Percentiles rank a stretch among this genome's conserved stretches.
Evolutionary conservation across 768 basidiomycete species (phyloP).

Genomic region (Tulasnella sp.): DNA sequence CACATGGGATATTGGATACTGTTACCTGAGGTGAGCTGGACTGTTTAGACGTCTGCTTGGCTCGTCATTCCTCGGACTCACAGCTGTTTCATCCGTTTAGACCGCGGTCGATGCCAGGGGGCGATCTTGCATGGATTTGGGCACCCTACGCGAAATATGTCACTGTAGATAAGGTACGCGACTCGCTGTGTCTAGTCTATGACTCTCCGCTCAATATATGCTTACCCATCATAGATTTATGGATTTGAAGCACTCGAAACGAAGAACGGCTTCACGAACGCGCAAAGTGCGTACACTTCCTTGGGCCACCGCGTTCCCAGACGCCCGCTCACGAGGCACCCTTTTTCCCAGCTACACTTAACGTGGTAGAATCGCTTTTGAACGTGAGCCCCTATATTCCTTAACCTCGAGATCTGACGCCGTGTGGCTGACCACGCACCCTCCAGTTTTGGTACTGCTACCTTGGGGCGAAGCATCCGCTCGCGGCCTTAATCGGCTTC

Average conservation of each 20-base stretch:
- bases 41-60: conserved; percentile 38
- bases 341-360: conserved; percentile 64
- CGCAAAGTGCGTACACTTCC: conserved; percentile 63
- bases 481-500: conserved; percentile 77
- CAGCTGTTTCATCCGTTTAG: conserved; percentile 45
- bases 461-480: conserved; percentile 61
- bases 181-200: not conserved
- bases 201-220: not conserved
- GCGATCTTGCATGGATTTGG: conserved; percentile 93
- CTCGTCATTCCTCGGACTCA: not conserved
- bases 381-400: conserved; percentile 47
- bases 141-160: conserved; percentile 79
- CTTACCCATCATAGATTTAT: conserved; percentile 59
- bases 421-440: not conserved
- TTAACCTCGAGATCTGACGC: not conserved
- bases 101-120: conserved; percentile 83
- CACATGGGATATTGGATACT: conserved; percentile 78
- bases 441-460: conserved; percentile 66
- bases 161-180: conserved; percentile 55
- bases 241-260: conserved; percentile 65
- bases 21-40: conserved; percentile 66
- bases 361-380: conserved; percentile 75
- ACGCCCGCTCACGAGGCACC: conserved; percentile 12
- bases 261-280: conserved; percentile 80
- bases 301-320: conserved; percentile 5